Conservation (phyloP, 75 land plant genomes). For the Pinus taeda region DNA sequence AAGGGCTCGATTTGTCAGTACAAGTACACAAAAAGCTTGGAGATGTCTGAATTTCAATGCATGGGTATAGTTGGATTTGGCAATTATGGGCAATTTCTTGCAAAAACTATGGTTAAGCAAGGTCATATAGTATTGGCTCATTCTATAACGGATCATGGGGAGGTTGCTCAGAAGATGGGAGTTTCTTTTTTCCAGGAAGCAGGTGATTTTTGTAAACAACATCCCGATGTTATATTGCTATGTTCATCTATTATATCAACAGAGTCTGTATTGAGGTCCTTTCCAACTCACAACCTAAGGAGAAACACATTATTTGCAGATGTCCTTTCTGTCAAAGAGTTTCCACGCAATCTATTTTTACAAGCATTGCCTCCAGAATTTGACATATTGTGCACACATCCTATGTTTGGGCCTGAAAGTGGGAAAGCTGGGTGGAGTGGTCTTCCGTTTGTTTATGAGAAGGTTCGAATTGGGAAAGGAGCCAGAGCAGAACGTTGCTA, state of each 20-base stretch:
- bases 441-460: conserved; percentile 77
- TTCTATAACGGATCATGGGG: conserved; percentile 56
- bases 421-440: conserved; percentile 65
- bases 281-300: conserved; percentile 63
- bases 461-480: conserved; percentile 54
- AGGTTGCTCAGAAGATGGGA: conserved; percentile 29
- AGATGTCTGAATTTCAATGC: not conserved
- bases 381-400: conserved; percentile 88
- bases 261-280: conserved; percentile 44
- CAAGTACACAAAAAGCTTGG: not conserved
- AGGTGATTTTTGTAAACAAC: conserved; percentile 78
- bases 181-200: conserved; percentile 43
- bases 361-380: conserved; percentile 57
- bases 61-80: conserved; percentile 71
- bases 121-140: conserved; percentile 66
- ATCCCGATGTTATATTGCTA: conserved; percentile 78
- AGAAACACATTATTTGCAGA: conserved; percentile 72
- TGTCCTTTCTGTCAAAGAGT: conserved; percentile 87
- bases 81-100: conserved; percentile 74
- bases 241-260: conserved; percentile 79
- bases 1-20: not conserved
- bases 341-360: conserved; percentile 60
- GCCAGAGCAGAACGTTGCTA: conserved; percentile 21
- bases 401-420: conserved; percentile 91
- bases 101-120: conserved; percentile 41